phyloP scores from a whole-genome alignment of 139 green algal genomes.

The Coelastrella sp. region DNA sequence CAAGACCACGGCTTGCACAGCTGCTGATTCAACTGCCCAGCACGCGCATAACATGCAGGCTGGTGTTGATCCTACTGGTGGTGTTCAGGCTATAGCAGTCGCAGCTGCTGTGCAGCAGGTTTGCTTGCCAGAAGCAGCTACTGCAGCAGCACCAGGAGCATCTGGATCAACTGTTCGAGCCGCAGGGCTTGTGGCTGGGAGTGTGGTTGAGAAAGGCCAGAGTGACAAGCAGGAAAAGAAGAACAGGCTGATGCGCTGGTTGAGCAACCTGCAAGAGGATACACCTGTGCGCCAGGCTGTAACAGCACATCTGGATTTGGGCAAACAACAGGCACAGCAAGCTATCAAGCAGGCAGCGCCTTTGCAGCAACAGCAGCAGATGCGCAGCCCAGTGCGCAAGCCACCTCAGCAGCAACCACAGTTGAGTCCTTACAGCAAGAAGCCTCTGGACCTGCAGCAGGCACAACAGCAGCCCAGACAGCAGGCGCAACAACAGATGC shows the following conservation, averaged over 20 bases:
- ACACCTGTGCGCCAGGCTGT: not conserved
- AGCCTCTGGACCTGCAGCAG: not conserved
- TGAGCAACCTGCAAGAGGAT: not conserved
- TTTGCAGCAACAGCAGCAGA: not conserved
- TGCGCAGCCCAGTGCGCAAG: not conserved
- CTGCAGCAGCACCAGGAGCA: not conserved
- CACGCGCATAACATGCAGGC: no score
- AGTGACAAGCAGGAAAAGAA: slow-evolving; percentile 2
- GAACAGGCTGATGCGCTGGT: not conserved
- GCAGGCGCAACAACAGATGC: not conserved
- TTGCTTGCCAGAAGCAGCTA: not conserved
- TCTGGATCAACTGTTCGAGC: no score
- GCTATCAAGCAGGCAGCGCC: not conserved
- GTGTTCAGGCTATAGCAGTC: no score
- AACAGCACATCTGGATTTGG: no score
- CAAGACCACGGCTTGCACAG: not conserved
- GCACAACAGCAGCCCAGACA: not conserved
- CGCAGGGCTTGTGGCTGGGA: not conserved
- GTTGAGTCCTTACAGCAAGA: not conserved
- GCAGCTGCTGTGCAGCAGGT: slow-evolving; percentile 2
- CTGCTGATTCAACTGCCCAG: not conserved
- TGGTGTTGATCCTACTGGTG: no score
- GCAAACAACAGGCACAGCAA: not conserved
- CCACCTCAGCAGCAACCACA: not conserved
- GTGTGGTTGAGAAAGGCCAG: not conserved